Conservation (phyloP, 1,284 basidiomycete genomes). For the Boletus sp. region DNA sequence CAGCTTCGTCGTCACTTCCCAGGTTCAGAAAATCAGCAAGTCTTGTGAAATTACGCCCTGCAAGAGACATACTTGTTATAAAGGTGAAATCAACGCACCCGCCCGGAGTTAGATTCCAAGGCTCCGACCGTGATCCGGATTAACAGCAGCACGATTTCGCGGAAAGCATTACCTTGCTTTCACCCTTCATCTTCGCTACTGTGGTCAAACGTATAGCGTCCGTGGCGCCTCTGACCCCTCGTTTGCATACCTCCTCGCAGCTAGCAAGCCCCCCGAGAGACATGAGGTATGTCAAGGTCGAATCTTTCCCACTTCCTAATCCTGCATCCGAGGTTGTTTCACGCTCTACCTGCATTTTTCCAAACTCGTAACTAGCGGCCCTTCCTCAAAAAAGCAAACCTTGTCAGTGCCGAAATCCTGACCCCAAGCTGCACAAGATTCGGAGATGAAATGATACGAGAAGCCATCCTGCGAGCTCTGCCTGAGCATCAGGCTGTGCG, state of each 20-base stretch:
- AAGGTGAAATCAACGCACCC: too few species aligned
- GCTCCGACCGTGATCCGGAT: slow-evolving; percentile 12
- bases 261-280: slow-evolving; percentile 56
- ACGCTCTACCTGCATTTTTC: slow-evolving; percentile 53
- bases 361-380: slow-evolving; percentile 73
- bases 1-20: not conserved
- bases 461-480: slow-evolving; percentile 70
- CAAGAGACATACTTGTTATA: too few species aligned
- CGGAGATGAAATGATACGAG: slow-evolving; percentile 65
- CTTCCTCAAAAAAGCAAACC: slow-evolving; percentile 72
- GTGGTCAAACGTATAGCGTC: slow-evolving; percentile 1
- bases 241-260: slow-evolving; percentile 52
- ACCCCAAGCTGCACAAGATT: slow-evolving; percentile 82
- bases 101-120: slow-evolving; percentile 3
- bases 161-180: slow-evolving; percentile 61
- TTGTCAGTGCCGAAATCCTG: slow-evolving; percentile 72
- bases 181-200: slow-evolving; percentile 43
- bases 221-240: slow-evolving; percentile 11
- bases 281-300: slow-evolving; percentile 5
- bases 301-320: slow-evolving; percentile 21
- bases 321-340: slow-evolving; percentile 29
- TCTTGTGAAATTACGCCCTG: too few species aligned
- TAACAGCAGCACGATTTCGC: slow-evolving; percentile 42
- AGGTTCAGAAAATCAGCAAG: too few species aligned
- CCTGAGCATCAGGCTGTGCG: slow-evolving; percentile 66